These are phyloP conservation scores for Penicillium oxalicum DNA, from an alignment of 2,329 filamentous ascomycete species.

Conservation along the genomic window DNA sequence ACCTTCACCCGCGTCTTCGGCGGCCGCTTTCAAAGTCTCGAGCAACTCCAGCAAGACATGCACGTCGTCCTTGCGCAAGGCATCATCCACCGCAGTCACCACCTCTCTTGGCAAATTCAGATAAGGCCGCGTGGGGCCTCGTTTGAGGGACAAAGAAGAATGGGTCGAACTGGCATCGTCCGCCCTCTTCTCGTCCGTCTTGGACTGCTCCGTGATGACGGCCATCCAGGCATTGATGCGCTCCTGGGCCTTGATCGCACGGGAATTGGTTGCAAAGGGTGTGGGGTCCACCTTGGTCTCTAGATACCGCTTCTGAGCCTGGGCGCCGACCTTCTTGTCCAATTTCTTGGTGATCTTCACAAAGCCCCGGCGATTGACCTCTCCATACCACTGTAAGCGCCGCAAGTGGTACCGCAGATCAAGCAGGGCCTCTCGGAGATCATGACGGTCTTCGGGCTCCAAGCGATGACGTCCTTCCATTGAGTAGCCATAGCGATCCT, in stretches of 20 bases:
- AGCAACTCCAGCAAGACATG: constrained; percentile 47
- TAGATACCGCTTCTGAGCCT: constrained; percentile 78
- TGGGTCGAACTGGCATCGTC: constrained; percentile 69
- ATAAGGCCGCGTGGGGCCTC: constrained; percentile 68
- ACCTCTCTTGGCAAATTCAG: constrained; percentile 61
- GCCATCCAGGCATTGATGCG: constrained; percentile 89
- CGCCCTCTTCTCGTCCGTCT: constrained; percentile 64
- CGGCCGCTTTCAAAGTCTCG: constrained; percentile 50
- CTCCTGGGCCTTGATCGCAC: constrained; percentile 54
- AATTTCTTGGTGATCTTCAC: constrained; percentile 99
- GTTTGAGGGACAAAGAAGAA: constrained; percentile 65
- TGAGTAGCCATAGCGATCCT: constrained; percentile 76
- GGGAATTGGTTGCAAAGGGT: constrained; percentile 73
- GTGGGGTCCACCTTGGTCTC: constrained; percentile 84
- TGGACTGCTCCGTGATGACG: constrained; percentile 45
- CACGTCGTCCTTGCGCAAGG: constrained; percentile 37
- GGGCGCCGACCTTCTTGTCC: constrained; percentile 81
- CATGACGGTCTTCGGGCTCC: constrained; percentile 83
- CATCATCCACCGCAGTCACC: constrained; percentile 38
- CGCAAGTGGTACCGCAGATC: constrained; percentile 81
- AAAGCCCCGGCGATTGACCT: constrained; percentile 91
- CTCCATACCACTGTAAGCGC: constrained; percentile 95
- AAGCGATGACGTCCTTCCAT: constrained; percentile 64
- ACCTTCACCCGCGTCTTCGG: constrained; percentile 53
- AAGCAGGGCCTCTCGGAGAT: constrained; percentile 81